Evolutionary conservation across 164 flowering plant genomes (phyloP).

Genomic region (Nelumbo lutea): DNA sequence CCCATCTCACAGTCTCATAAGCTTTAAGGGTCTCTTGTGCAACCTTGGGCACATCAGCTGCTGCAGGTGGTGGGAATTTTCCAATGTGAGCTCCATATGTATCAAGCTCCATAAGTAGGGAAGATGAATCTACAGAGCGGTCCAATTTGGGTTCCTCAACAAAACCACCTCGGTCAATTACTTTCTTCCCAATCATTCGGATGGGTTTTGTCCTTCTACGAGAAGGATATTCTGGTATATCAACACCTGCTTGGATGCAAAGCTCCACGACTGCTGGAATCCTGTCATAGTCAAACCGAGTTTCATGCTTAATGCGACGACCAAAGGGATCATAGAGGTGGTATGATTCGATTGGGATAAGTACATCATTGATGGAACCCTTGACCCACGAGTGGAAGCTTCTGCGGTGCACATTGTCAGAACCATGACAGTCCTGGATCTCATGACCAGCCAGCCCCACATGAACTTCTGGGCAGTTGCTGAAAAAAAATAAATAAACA

Average conservation of each 20-base stretch:
- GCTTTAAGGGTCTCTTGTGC: conserved; percentile 73
- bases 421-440: conserved; percentile 66
- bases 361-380: conserved; percentile 78
- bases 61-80: conserved; percentile 38
- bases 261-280: conserved; percentile 94
- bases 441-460: conserved; percentile 62
- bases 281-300: conserved; percentile 74
- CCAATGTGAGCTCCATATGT: conserved; percentile 36
- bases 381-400: conserved; percentile 76
- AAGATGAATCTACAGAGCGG: conserved; percentile 24
- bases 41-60: conserved; percentile 36
- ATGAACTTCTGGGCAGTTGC: conserved; percentile 81
- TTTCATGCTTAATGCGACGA: conserved; percentile 73
- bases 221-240: conserved; percentile 78
- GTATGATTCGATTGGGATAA: conserved; percentile 80
- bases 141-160: conserved; percentile 53
- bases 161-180: conserved; percentile 70
- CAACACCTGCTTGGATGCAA: conserved; percentile 95
- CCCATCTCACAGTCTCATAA: conserved; percentile 56
- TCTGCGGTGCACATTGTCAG: conserved; percentile 37
- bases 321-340: conserved; percentile 96
- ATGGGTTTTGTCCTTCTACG: conserved; percentile 73
- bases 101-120: conserved; percentile 49
- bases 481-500: conserved; percentile 25
- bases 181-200: conserved; percentile 76